Percentiles rank a stretch among this genome's conserved stretches.
Evolutionary conservation across 495 filamentous ascomycete species (phyloP).

Genomic region (Parachaetomium inaequale): DNA sequence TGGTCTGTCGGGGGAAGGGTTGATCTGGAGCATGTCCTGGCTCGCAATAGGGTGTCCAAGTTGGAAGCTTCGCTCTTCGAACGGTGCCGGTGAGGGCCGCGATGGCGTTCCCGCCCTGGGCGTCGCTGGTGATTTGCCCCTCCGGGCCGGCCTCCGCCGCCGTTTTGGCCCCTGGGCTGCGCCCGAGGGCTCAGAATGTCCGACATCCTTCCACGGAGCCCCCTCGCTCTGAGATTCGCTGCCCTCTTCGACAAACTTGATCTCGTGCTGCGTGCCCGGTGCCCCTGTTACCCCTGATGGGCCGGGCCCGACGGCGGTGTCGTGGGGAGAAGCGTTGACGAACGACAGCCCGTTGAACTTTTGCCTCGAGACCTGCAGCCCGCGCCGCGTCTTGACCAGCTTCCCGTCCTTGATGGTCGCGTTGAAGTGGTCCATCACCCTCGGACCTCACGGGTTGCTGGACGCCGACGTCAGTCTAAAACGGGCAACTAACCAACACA

Average conservation of each 20-base stretch:
- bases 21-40: not conserved
- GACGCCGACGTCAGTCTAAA: not conserved
- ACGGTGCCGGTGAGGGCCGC: constrained; percentile 1
- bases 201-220: constrained; percentile 3
- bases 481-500: constrained; percentile 9
- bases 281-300: constrained; percentile 4
- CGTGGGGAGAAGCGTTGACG: constrained; percentile 30
- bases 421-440: constrained; percentile 35
- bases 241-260: constrained; percentile 24
- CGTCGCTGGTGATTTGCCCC: constrained; percentile 4
- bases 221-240: not conserved
- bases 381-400: constrained; percentile 30
- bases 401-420: constrained; percentile 30
- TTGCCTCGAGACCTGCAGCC: constrained; percentile 32
- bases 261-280: constrained; percentile 9
- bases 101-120: constrained; percentile 5
- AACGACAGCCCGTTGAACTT: constrained; percentile 33
- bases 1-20: not conserved
- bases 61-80: not conserved
- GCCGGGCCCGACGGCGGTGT: not conserved
- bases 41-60: not conserved
- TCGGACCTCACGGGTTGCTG: not conserved
- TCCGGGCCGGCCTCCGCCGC: constrained; percentile 6
- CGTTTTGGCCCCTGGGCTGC: constrained; percentile 12
- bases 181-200: not conserved